Percentiles rank a stretch among this genome's conserved stretches.
phyloP scores from a whole-genome alignment of 2,329 filamentous ascomycete genomes.

The Cordyceps pruinosa region DNA sequence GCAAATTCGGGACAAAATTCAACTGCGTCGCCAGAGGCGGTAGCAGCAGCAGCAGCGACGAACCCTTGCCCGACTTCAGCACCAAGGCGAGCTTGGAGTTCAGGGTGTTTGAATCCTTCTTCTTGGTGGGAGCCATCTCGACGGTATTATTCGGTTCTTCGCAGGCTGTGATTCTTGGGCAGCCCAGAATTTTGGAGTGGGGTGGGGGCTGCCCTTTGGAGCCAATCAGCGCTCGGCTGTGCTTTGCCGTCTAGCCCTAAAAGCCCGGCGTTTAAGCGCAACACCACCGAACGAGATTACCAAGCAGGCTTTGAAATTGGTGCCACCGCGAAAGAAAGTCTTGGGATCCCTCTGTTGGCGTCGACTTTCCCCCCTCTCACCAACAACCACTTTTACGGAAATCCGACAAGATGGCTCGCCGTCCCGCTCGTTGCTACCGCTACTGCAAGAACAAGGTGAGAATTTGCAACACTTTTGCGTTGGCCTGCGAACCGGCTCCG shows the following conservation, averaged over 20 bases:
- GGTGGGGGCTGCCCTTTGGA: slow-evolving; percentile 15
- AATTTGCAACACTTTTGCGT: slow-evolving; percentile 19
- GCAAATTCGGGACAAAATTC: too few species aligned
- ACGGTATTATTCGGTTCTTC: slow-evolving; percentile 33
- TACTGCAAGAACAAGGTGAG: slow-evolving; percentile 99
- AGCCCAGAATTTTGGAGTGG: slow-evolving; percentile 11
- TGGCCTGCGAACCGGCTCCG: slow-evolving; percentile 13
- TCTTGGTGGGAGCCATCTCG: slow-evolving; percentile 66
- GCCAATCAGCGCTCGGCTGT: slow-evolving; percentile 23
- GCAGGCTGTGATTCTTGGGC: slow-evolving; percentile 20
- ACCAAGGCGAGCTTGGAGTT: slow-evolving; percentile 56
- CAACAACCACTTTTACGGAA: slow-evolving; percentile 29
- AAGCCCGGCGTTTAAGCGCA: slow-evolving; percentile 32
- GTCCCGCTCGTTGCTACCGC: slow-evolving; percentile 98
- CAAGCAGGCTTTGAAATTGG: slow-evolving; percentile 46
- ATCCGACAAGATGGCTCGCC: slow-evolving; percentile 93
- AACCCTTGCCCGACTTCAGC: slow-evolving; percentile 70
- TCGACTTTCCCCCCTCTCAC: slow-evolving; percentile 28
- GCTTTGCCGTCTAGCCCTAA: slow-evolving; percentile 29
- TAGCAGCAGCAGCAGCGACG: slow-evolving; percentile 11
- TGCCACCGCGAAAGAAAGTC: slow-evolving; percentile 15
- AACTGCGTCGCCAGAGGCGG: too few species aligned
- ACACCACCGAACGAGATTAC: slow-evolving; percentile 24
- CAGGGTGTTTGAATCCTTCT: slow-evolving; percentile 73
- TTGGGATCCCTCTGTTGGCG: slow-evolving; percentile 17